phyloP scores from a whole-genome alignment of 345 rosid genomes.

The Viola odorata region DNA sequence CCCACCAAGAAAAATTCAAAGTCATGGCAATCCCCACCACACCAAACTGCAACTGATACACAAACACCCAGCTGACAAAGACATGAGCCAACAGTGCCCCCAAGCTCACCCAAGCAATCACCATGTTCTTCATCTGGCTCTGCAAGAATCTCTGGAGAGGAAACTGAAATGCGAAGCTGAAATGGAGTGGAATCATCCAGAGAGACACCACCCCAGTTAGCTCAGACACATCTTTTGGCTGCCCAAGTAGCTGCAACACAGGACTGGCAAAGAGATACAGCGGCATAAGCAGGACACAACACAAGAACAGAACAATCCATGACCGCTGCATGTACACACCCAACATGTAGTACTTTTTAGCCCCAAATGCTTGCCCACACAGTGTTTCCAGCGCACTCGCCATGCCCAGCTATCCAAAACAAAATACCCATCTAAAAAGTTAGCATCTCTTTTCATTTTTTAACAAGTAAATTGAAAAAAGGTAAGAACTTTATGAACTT shows the following conservation, averaged over 20 bases:
- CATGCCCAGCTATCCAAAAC: slow-evolving; percentile 15
- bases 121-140: slow-evolving; percentile 53
- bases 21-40: slow-evolving; percentile 49
- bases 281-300: slow-evolving; percentile 49
- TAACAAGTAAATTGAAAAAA: not conserved
- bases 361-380: slow-evolving; percentile 19
- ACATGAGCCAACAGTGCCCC: slow-evolving; percentile 50
- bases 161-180: slow-evolving; percentile 64
- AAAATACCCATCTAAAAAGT: not conserved
- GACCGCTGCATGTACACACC: slow-evolving; percentile 76
- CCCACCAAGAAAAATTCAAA: slow-evolving; percentile 62
- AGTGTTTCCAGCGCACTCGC: slow-evolving; percentile 20
- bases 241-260: slow-evolving; percentile 34
- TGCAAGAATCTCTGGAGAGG: slow-evolving; percentile 71
- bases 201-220: slow-evolving; percentile 43
- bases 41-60: slow-evolving; percentile 43
- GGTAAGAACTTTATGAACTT: too few species aligned
- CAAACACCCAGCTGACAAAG: slow-evolving; percentile 53
- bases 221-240: slow-evolving; percentile 51
- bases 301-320: slow-evolving; percentile 57
- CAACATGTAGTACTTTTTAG: slow-evolving; percentile 51
- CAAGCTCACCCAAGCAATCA: slow-evolving; percentile 48
- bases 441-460: not conserved
- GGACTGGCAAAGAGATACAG: slow-evolving; percentile 48
- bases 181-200: slow-evolving; percentile 61